Base-by-base conservation (phyloP, 192 early-diverging fungal genomes). In the Tieghemiomyces parasiticus region DNA sequence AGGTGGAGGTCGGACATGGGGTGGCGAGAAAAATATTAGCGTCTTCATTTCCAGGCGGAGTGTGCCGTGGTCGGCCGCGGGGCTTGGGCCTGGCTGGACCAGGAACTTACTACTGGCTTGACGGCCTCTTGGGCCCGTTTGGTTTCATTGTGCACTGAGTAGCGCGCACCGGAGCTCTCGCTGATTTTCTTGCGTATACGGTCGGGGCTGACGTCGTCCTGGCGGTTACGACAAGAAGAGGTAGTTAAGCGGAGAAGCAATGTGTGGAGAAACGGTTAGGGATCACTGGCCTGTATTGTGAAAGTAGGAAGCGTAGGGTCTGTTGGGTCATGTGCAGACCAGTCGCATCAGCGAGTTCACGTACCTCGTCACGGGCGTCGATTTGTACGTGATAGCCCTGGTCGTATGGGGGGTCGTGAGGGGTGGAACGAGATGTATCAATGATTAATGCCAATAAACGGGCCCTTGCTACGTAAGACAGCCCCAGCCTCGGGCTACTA, bases 151-250 rank as follows among this genome's bases (percentile, higher is more conserved):
- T 89, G 87, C 31, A 85, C 74, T 59, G 88, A 88, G 69, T 97
- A 97, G 60, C 94, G 92, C 13, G 92, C 83, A 1, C 93, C 94
- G 19, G 89, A 86, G 35, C 82, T 83, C 59, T 89, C 85, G 22
- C 75, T 66, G 24, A 94, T 78, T 66, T 87, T 79, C 70, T 88
- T 84, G 84, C 91, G 88, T 62, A 97, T 94, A 58, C 78, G 74
- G 12, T 66, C 71, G 9, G 89, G 83, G n/a, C 83, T 79, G 12
- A 95, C 83, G 63, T 97, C 93, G 25, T 75, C 76, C 62, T 74
- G 71, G 30, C 34, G n/a, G n/a, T n/a, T n/a, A n/a, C n/a, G n/a
- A n/a, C n/a, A n/a, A n/a, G n/a, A n/a, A n/a, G n/a, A n/a, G n/a
- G n/a, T n/a, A n/a, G n/a, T n/a, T n/a, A n/a, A n/a, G n/a, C n/a